phyloP scores from a whole-genome alignment of 192 early-diverging fungal genomes.

The Coemansia asiatica region DNA sequence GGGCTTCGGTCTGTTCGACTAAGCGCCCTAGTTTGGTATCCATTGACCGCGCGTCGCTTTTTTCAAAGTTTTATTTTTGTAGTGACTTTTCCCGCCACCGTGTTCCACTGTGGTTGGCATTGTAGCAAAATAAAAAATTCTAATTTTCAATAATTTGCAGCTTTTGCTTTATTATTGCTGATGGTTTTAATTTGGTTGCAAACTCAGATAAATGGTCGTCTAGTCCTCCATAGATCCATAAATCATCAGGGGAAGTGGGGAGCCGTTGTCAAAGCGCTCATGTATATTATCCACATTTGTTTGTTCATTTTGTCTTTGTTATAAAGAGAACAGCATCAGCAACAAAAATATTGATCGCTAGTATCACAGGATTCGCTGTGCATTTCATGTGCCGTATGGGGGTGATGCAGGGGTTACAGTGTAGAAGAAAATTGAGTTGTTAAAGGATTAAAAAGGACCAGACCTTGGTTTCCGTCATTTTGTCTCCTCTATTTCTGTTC shows the following conservation, averaged over 20 bases:
- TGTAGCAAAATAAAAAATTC: slow-evolving; percentile 9
- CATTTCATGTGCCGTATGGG: not conserved
- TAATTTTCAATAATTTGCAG: not conserved
- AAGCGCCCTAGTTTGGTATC: slow-evolving; percentile 38
- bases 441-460: not conserved
- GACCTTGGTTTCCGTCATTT: not conserved
- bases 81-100: slow-evolving; percentile 11
- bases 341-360: not conserved
- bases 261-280: not conserved
- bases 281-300: not conserved
- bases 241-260: too few species aligned
- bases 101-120: slow-evolving; percentile 1
- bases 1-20: slow-evolving; percentile 98
- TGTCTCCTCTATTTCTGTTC: not conserved
- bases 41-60: not conserved
- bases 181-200: not conserved
- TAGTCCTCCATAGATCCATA: too few species aligned
- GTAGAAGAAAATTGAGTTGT: not conserved
- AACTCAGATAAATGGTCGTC: too few species aligned
- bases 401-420: not conserved
- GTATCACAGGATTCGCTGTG: not conserved
- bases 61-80: slow-evolving; percentile 5
- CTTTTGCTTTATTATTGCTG: not conserved
- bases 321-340: not conserved
- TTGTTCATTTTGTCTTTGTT: not conserved